phyloP scores from a whole-genome alignment of 345 rosid species.

The Adansonia digitata region DNA sequence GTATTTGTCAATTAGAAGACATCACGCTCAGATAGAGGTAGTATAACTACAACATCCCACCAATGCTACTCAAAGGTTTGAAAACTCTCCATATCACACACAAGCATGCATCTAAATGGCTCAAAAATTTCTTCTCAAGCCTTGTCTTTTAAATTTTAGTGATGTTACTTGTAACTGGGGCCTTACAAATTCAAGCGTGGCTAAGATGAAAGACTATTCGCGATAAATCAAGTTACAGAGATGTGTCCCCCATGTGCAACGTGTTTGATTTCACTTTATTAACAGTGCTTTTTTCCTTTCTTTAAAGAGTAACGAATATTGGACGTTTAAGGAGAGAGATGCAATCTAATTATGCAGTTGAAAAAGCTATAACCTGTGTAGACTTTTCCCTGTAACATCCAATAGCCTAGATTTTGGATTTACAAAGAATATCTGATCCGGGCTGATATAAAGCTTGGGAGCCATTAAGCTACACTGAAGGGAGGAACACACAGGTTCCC shows the following conservation, averaged over 20 bases:
- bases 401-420: not conserved
- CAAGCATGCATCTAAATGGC: not conserved
- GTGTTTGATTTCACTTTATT: too few species aligned
- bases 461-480: slow-evolving; percentile 99
- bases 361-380: not conserved
- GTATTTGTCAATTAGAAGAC: not conserved
- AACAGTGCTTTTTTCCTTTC: too few species aligned
- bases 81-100: not conserved
- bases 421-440: slow-evolving; percentile 56
- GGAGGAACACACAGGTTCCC: slow-evolving; percentile 82
- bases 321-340: not conserved
- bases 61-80: not conserved
- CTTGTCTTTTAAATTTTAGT: not conserved
- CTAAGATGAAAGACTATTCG: too few species aligned
- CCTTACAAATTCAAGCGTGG: not conserved
- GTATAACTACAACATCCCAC: not conserved
- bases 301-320: not conserved
- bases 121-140: not conserved
- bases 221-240: not conserved
- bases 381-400: slow-evolving; percentile 4
- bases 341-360: not conserved
- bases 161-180: not conserved
- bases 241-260: not conserved
- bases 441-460: slow-evolving; percentile 88
- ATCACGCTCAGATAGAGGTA: not conserved